Evolutionary conservation across 2,329 filamentous ascomycete genomes (phyloP), one percentile per base, ranked within the genome.

Genomic region (Ophiocordyceps robertsii): DNA sequence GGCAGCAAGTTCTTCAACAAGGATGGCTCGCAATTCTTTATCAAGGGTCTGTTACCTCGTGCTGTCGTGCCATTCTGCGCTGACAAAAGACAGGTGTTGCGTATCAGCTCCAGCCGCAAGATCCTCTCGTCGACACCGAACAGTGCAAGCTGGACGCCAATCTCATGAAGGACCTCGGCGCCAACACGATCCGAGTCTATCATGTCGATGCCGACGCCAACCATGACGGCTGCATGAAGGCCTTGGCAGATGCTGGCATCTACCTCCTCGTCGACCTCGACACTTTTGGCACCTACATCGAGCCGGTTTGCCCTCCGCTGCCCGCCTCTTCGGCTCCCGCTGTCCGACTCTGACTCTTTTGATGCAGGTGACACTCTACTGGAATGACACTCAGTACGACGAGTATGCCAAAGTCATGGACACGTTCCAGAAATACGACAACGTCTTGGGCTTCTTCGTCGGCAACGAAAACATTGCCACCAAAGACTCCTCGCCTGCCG

Each of bases 151-250:
- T 78, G 51, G 88, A 95, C 65, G 80, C 81, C 36, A 59, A 67
- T 14, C 70, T 89, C 55, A 93, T 94, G 84, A 73, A 84, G 59
- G 76, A 79, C 16, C 68, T 95, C 42, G 86, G 85, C 47, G 77
- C 83, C 57, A 94, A 94, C 59, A 73, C 82, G 29, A 87, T 94
- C 54, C 84, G 88, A 44, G 83, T 92, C 45, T 95, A 95, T 62
- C 86, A 94, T 56, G 85, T 95, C 47, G 81, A 93, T 53, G 66
- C 84, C 2, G 59, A 63, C 3, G 76, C 66, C 29, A 68, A 90
- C 57, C 89, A 95, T 61, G 70, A 75, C 44, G 80, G 72, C 17
- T 95, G 87, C 66, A 93, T 95, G 85, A 70, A 70, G 42, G 80
- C 79, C 2, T 85, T 95, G 57, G 78, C 76, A 12, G 77, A 87